Conservation (phyloP, 2,329 filamentous ascomycete species). For the Drechslerella dactyloides region DNA sequence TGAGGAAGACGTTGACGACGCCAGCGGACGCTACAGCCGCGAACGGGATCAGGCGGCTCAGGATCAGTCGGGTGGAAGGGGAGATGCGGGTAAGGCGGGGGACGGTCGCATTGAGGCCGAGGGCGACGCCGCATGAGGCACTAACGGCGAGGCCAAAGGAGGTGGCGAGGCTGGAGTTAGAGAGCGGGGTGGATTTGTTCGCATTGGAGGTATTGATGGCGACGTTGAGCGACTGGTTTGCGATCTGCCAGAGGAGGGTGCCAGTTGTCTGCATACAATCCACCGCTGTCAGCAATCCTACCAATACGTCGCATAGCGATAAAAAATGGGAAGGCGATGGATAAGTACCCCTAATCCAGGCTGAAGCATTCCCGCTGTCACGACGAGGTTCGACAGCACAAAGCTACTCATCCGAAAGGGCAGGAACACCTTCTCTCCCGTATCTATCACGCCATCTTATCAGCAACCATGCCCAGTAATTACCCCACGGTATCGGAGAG, state of each 20-base stretch:
- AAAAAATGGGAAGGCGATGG: not conserved
- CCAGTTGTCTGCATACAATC: constrained; percentile 60
- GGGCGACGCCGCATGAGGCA: constrained; percentile 89
- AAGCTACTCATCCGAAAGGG: constrained; percentile 98
- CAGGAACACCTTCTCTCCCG: constrained; percentile 85
- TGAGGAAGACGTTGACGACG: constrained; percentile 92
- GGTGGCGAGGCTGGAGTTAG: constrained; percentile 78
- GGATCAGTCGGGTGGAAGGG: constrained; percentile 75
- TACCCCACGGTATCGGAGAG: constrained; percentile 1
- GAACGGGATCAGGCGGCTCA: constrained; percentile 90
- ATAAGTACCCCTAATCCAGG: constrained; percentile 72
- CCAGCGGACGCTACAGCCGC: constrained; percentile 91
- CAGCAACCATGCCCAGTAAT: not conserved
- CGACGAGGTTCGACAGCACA: constrained; percentile 88
- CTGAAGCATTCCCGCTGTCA: constrained; percentile 96
- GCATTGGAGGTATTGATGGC: constrained; percentile 97
- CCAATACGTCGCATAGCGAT: constrained; percentile 1
- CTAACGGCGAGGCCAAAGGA: constrained; percentile 92
- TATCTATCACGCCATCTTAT: constrained; percentile 67
- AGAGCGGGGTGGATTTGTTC: constrained; percentile 93
- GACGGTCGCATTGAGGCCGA: constrained; percentile 88
- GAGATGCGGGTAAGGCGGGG: constrained; percentile 79
- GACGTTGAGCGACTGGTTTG: constrained; percentile 97
- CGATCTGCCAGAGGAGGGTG: constrained; percentile 90
- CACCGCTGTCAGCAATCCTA: constrained; percentile 18